Conservation (phyloP, 2,329 filamentous ascomycete species). For the Colletotrichum phormii region DNA sequence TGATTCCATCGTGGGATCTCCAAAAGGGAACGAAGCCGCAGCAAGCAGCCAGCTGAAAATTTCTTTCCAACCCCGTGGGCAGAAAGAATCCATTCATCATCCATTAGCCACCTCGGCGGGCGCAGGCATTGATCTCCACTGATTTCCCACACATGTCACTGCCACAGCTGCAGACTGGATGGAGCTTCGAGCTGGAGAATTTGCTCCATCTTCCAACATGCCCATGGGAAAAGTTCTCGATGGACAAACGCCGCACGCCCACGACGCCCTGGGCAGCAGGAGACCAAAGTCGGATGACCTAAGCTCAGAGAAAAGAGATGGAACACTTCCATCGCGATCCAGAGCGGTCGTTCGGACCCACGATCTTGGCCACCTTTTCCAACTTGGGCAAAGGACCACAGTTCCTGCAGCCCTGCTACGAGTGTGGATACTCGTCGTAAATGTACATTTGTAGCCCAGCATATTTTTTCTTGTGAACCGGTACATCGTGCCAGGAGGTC, state of each 20-base stretch:
- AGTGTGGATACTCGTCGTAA: neutral
- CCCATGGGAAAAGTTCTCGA: neutral
- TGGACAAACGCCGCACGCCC: neutral
- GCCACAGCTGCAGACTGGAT: slow-evolving; percentile 19
- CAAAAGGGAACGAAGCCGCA: neutral
- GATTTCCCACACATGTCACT: slow-evolving; percentile 28
- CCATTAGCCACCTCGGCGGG: neutral
- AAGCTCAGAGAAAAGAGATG: neutral
- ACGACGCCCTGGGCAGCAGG: too few species aligned
- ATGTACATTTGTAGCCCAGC: neutral
- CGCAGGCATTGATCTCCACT: slow-evolving; percentile 1
- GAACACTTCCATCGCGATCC: slow-evolving; percentile 31
- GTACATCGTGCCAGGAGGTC: neutral
- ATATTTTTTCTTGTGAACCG: neutral
- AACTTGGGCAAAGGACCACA: slow-evolving; percentile 28
- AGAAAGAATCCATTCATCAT: neutral
- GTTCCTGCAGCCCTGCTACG: slow-evolving; percentile 35
- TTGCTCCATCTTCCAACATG: neutral
- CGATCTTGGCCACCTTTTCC: slow-evolving; percentile 14
- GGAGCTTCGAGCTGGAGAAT: slow-evolving; percentile 7
- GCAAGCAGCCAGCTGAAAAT: slow-evolving; percentile 3
- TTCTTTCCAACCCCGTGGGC: slow-evolving; percentile 14
- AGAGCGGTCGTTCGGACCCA: slow-evolving; percentile 20
- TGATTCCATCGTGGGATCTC: too few species aligned
- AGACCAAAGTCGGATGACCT: neutral